These are phyloP conservation scores for Hyaloscypha variabilis DNA, from an alignment of 495 filamentous ascomycete species.

Conservation along the genomic window DNA sequence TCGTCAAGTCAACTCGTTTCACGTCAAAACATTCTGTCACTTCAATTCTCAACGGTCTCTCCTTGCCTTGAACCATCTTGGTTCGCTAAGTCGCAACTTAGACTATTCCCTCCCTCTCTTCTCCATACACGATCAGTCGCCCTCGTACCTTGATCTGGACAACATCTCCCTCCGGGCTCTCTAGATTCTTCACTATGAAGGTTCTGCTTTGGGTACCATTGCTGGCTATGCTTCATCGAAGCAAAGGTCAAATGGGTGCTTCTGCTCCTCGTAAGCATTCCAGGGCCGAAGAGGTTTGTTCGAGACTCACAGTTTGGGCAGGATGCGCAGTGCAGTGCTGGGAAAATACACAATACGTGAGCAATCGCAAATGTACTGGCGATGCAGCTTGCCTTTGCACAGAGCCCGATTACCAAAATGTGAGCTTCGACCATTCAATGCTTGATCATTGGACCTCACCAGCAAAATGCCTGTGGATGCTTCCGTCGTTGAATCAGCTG, in stretches of 20 bases:
- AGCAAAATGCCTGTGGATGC: too few relatives aligned
- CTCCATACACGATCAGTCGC: background rate
- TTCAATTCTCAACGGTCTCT: background rate
- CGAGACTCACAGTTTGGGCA: conserved; percentile 3
- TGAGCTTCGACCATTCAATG: conserved; percentile 29
- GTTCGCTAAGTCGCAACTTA: background rate
- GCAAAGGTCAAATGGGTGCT: background rate
- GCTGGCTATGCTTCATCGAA: conserved; percentile 8
- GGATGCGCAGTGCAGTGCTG: conserved; percentile 37
- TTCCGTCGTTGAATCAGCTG: too few relatives aligned
- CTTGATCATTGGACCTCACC: too few relatives aligned
- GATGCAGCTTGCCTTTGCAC: conserved; percentile 37
- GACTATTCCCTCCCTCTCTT: background rate
- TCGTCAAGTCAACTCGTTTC: conserved; percentile 2
- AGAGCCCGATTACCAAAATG: conserved; percentile 38
- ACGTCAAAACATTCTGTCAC: conserved; percentile 2
- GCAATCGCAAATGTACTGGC: conserved; percentile 32
- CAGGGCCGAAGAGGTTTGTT: background rate
- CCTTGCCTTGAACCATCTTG: background rate
- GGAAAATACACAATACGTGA: conserved; percentile 45
- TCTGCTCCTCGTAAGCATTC: conserved; percentile 13
- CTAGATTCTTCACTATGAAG: conserved; percentile 1
- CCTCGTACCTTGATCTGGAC: background rate
- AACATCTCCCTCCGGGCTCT: background rate
- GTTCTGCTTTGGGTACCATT: conserved; percentile 6